Conservation (phyloP, 345 rosid genomes). For the Eutrema heterophyllum region DNA sequence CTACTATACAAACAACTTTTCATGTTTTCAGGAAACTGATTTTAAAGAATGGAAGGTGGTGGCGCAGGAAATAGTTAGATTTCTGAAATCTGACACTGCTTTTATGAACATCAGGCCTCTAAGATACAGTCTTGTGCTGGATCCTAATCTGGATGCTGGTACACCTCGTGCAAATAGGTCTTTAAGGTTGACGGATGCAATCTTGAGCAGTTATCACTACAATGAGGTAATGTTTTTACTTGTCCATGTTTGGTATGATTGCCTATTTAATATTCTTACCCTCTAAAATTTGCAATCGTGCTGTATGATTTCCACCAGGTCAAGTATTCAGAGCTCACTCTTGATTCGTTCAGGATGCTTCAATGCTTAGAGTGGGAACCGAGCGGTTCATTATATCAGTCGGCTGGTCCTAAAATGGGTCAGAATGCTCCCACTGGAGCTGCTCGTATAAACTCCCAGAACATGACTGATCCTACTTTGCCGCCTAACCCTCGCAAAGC, state of each 20-base stretch:
- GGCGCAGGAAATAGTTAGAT: conserved; percentile 88
- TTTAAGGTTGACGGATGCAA: conserved; percentile 74
- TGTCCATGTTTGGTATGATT: not conserved
- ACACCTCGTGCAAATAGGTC: conserved; percentile 45
- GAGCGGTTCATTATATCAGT: conserved; percentile 77
- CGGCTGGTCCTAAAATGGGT: conserved; percentile 46
- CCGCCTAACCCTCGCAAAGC: conserved; percentile 91
- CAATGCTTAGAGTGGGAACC: conserved; percentile 99
- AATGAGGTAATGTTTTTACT: conserved; percentile 62
- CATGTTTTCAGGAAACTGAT: conserved; percentile 72
- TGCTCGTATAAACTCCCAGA: conserved; percentile 51
- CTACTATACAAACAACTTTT: not conserved
- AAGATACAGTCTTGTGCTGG: conserved; percentile 85
- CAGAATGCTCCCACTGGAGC: conserved; percentile 57
- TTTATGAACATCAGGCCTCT: conserved; percentile 95
- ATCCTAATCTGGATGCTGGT: conserved; percentile 60
- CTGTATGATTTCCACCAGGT: conserved; percentile 43
- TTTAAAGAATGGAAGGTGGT: conserved; percentile 98
- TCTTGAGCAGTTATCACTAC: conserved; percentile 79
- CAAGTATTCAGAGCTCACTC: conserved; percentile 93
- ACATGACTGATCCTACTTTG: conserved; percentile 80
- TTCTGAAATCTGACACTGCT: conserved; percentile 89
- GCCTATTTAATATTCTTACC: not conserved
- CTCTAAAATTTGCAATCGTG: not conserved
- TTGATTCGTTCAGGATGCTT: conserved; percentile 95